Evolutionary conservation across 257 asterid species (phyloP), one percentile per base, ranked within the genome.

Genomic region (Ophiorrhiza pumila): DNA sequence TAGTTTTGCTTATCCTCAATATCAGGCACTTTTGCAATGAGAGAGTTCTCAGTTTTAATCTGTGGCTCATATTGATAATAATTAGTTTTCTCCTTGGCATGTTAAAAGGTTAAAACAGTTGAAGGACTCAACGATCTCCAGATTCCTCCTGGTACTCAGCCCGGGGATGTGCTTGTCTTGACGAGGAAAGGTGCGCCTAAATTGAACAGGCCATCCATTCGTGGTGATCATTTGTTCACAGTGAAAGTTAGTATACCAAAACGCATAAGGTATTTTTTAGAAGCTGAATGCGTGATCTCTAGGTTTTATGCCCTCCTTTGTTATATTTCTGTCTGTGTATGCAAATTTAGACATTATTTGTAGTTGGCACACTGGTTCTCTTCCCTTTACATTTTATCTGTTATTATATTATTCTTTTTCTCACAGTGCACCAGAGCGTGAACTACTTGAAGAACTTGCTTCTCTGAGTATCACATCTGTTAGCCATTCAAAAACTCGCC

Each of bases 91-190:
- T 67, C 25, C 13, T 45, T 79, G 75, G 66, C 45, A 41, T 75
- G 71, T 66, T 68, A 55, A 79, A 76, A 95, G 99, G 98, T 92
- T 41, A 95, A 87, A 85, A 87, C 99, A n/a, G 96, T 95, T 62
- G 97, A 95, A 81, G 99, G 99, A 79, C 80, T 82, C 83, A 78
- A 86, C 22, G 98, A 95, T 69, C 91, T 95, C 80, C 96, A 84
- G 83, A 87, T 92, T 84, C 96, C 99, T 81, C 96, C 98, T 32
- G 97, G 98, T 41, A 95, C 97, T 78, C 99, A 95, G 86, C 99
- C 99, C 76, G 98, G 97, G 56, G 98, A 92, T 80, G 94, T 90
- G 80, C 96, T 95, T 69, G 98, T 95, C 83, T 83, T 95, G 88
- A 91, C 98, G 71, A 90, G 89, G 69, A 90, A 92, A 89, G 99